Base-by-base conservation (phyloP, 1,139 yeast genomes). In the Nakaseomyces nivariensis region DNA sequence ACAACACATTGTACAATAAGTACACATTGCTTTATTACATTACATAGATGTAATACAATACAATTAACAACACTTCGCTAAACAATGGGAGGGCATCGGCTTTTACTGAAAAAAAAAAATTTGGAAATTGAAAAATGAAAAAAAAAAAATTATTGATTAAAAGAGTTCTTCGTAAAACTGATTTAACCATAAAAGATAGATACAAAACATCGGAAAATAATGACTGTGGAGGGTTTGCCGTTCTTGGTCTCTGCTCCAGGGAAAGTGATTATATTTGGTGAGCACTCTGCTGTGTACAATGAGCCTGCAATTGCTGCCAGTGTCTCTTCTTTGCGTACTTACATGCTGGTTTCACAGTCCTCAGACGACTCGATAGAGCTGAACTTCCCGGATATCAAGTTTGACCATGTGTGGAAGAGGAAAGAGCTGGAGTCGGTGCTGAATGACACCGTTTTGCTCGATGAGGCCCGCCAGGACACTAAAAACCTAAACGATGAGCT, bases 211-310 rank as follows among this genome's bases (percentile, higher is more conserved):
- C 22, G 22, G 22, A 3, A 17, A 17, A 17, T 2, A 17, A 41
- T 41, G 44, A 41, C 44, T 41, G 34, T 41, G 1, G 44, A 29
- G 13, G 44, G 34, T 13, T 48, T 56, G 33, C 80, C 90, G 3
- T 87, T 89, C 66, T 70, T 80, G 51, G 87, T 88, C 2, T 86
- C 96, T 53, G 95, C 99, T 1, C 98, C 99, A 0, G 99, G 97
- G 6, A 92, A 94, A 64, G 96, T 89, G 42, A 94, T 92, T 58
- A 76, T 94, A 45, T 94, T 89, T 64, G 99, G 99, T 26, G 98
- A 92, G 64, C 99, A 92, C 64, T 87, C 97, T 2, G 97, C 95
- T 2, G 99, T 92, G 1, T 87, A 86, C 64, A 82, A 87, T 49
- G 86, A 86, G 60, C 78, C 75, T 55, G 66, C 78, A 56, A 51